Percentiles rank a stretch among this genome's conserved stretches.
Evolutionary conservation across 2,329 filamentous ascomycete species (phyloP).

Genomic region (Botrytis fabae): DNA sequence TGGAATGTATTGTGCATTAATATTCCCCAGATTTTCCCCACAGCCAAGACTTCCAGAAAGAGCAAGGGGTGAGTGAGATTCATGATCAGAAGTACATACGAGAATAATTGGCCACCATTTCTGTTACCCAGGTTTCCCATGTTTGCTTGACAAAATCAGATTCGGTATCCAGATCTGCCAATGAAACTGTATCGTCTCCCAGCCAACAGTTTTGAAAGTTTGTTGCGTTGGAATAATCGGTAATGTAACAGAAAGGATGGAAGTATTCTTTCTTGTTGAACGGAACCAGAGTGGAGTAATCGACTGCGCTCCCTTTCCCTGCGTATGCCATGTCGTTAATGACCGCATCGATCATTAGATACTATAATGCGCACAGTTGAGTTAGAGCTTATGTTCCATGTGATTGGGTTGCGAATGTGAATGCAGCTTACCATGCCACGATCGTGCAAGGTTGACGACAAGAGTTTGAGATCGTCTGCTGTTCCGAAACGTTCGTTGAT

Average conservation of each 20-base stretch:
- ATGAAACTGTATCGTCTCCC: slow-evolving; percentile 45
- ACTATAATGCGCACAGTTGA: slow-evolving; percentile 36
- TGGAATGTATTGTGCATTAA: slow-evolving; percentile 51
- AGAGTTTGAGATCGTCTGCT: slow-evolving; percentile 56
- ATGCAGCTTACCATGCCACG: slow-evolving; percentile 46
- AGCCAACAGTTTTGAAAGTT: slow-evolving; percentile 35
- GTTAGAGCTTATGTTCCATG: not conserved
- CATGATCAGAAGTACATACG: slow-evolving; percentile 41
- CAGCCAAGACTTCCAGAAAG: slow-evolving; percentile 3
- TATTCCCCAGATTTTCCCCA: slow-evolving; percentile 7
- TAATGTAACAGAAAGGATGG: slow-evolving; percentile 31
- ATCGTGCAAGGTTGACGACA: slow-evolving; percentile 56
- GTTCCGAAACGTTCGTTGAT: slow-evolving; percentile 62
- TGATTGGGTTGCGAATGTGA: not conserved
- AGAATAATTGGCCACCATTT: slow-evolving; percentile 30
- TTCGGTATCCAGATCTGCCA: slow-evolving; percentile 46
- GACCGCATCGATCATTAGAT: slow-evolving; percentile 50
- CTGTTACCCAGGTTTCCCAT: slow-evolving; percentile 27
- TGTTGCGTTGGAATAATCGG: slow-evolving; percentile 42
- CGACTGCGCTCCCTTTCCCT: slow-evolving; percentile 21
- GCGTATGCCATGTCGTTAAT: slow-evolving; percentile 47
- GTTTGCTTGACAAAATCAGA: slow-evolving; percentile 21
- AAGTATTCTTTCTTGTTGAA: slow-evolving; percentile 30
- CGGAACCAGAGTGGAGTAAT: slow-evolving; percentile 29
- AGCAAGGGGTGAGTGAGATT: slow-evolving; percentile 49